phyloP scores from a whole-genome alignment of 2,329 filamentous ascomycete species.

The Nigrospora sphaerica region DNA sequence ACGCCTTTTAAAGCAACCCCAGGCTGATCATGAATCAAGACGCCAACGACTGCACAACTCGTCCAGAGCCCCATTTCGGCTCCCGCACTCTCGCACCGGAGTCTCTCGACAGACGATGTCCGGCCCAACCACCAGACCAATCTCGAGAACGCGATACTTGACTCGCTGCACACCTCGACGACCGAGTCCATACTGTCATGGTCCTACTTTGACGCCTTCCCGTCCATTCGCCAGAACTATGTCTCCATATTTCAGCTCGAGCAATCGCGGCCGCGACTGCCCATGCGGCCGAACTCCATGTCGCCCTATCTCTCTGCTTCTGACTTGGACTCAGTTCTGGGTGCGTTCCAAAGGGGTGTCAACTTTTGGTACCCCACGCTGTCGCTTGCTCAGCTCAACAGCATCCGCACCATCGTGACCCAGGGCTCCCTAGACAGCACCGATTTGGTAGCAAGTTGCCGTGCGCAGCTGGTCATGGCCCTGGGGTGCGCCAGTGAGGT shows the following conservation, averaged over 20 bases:
- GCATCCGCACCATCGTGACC: constrained; percentile 22
- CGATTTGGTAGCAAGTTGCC: constrained; percentile 27
- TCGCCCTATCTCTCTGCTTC: constrained; percentile 33
- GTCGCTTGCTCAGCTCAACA: constrained; percentile 29
- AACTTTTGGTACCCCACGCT: constrained; percentile 49
- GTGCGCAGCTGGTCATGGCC: constrained; percentile 38
- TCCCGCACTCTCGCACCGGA: constrained; percentile 2
- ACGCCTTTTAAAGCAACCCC: too few relatives aligned
- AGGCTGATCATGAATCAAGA: constrained; percentile 7
- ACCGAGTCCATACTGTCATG: constrained; percentile 44
- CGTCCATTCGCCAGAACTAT: constrained; percentile 32
- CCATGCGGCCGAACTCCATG: constrained; percentile 24
- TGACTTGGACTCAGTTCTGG: constrained; percentile 33
- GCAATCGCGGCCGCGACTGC: constrained; percentile 29
- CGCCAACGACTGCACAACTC: neutral
- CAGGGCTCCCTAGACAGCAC: constrained; percentile 26
- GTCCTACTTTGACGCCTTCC: constrained; percentile 40
- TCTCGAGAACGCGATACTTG: constrained; percentile 39
- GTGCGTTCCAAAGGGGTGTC: constrained; percentile 35
- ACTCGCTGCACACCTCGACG: constrained; percentile 42
- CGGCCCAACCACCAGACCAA: constrained; percentile 13
- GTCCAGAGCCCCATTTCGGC: constrained; percentile 4
- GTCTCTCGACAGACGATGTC: constrained; percentile 3
- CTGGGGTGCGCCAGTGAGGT: constrained; percentile 38
- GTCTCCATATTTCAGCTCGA: constrained; percentile 41